A percentile compares a stretch with the other conserved stretches of the same genome.
phyloP scores from a whole-genome alignment of 2,329 filamentous ascomycete genomes.

The Aureobasidium zeae region DNA sequence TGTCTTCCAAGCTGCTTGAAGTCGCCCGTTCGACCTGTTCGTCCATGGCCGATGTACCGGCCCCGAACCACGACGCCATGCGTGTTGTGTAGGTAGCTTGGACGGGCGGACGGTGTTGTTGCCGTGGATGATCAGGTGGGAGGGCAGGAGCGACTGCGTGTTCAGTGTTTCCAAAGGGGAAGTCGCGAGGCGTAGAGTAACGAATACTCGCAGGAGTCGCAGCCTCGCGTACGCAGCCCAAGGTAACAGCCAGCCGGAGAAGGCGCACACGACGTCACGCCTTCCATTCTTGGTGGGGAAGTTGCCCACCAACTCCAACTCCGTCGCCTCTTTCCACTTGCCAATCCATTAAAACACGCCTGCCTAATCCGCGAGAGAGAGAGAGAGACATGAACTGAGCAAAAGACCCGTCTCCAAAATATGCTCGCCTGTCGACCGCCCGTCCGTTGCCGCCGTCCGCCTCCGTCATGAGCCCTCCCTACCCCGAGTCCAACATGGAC shows the following conservation, averaged over 20 bases:
- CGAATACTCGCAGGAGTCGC: too few species aligned
- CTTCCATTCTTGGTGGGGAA: slow-evolving; percentile 1
- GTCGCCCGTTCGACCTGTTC: slow-evolving; percentile 96
- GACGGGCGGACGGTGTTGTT: neutral
- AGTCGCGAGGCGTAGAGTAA: too few species aligned
- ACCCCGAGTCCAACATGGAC: slow-evolving; percentile 4
- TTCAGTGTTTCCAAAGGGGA: neutral
- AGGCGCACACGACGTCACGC: too few species aligned
- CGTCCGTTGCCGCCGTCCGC: too few species aligned
- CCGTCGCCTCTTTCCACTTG: too few species aligned
- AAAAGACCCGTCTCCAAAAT: neutral
- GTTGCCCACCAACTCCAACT: too few species aligned
- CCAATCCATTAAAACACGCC: neutral
- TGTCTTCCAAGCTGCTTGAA: slow-evolving; percentile 93
- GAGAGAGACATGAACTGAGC: too few species aligned
- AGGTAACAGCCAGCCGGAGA: too few species aligned
- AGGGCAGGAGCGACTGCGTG: neutral
- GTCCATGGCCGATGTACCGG: slow-evolving; percentile 81
- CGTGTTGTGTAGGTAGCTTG: slow-evolving; percentile 34
- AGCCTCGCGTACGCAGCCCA: too few species aligned
- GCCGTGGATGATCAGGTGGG: too few species aligned
- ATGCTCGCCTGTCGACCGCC: neutral
- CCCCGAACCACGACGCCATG: slow-evolving; percentile 96
- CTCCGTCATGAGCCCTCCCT: slow-evolving; percentile 15
- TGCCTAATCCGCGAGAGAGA: slow-evolving; percentile 1